Base-by-base conservation (phyloP, 768 basidiomycete species). In the Lactifluus echinatus region DNA sequence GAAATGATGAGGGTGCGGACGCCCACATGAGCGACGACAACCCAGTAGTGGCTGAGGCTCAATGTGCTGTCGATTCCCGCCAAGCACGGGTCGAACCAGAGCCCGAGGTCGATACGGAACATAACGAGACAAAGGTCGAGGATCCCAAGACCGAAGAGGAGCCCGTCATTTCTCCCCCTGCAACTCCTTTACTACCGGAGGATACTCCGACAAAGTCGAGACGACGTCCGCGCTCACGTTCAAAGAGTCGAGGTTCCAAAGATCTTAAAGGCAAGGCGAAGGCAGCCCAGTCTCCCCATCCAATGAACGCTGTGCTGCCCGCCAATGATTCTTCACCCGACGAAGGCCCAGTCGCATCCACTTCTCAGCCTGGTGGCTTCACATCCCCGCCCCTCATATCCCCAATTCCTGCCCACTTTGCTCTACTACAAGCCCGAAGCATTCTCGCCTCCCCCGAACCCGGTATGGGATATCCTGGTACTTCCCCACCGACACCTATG, bases 201-300 rank as follows among this genome's bases (percentile, higher is more conserved):
- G 67, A 70, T 29, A 62, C 64, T 15, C 63, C 66, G 31, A 47
- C 66, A 2, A 67, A 76, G 39, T 65, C 75, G n/a, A 88, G 81
- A 68, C 82, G 88, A 44, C 81, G 88, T 34, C 82, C 81, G 42
- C 81, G 88, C 53, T 91, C 88, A 17, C 81, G 88, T 26, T 76
- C 78, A 19, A 71, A 76, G 31, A 77, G 79, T 4, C 66, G 78
- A 66, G 80, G 81, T 23, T 89, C 87, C 2, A 84, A 79, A 65
- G 88, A 90, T 68, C 72, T 87, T 65, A 88, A 85, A 67, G 56
- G 75, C 77, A 63, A 72, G 46, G 53, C 60, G 10, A 57, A 62
- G 40, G 24, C 33, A 26, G 72, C 21, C 69, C 78, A 17, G 80
- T 69, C 75, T 79, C 54, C 74, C 71, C 4, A 70, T 68, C 14